phyloP scores from a whole-genome alignment of 164 flowering plant species.

The Nymphaea thermarum region DNA sequence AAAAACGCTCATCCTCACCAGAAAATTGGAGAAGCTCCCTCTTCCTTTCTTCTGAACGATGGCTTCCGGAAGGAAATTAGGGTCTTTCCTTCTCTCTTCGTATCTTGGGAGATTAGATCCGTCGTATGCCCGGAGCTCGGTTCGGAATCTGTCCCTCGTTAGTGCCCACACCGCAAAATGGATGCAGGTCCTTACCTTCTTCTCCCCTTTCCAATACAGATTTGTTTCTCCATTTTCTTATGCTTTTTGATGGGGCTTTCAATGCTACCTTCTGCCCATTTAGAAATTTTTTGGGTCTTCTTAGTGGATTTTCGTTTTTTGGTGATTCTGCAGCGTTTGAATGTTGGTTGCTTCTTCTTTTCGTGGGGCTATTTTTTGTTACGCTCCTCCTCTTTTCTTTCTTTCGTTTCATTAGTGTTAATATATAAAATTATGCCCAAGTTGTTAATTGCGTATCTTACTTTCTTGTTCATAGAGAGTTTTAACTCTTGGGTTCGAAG shows the following conservation, averaged over 20 bases:
- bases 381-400: too few species aligned
- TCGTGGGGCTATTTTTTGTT: not conserved
- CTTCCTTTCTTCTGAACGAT: not conserved
- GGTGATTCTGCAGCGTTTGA: not conserved
- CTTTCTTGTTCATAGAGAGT: too few species aligned
- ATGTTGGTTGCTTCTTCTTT: not conserved
- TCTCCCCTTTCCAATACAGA: not conserved
- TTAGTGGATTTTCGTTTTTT: not conserved
- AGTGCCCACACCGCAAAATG: conserved; percentile 1
- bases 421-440: too few species aligned
- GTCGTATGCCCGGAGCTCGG: not conserved
- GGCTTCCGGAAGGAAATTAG: conserved; percentile 2
- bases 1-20: too few species aligned
- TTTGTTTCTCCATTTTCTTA: not conserved
- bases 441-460: too few species aligned
- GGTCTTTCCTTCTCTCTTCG: not conserved
- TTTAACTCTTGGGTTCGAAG: too few species aligned
- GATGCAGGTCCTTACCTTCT: conserved; percentile 1
- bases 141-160: conserved; percentile 1
- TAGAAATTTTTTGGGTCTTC: not conserved
- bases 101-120: not conserved
- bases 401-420: too few species aligned
- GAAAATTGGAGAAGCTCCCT: not conserved
- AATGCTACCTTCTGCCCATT: not conserved
- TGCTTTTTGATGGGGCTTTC: not conserved